phyloP scores from a whole-genome alignment of 805 yeast genomes.

The Yamadazyma phyllophila region DNA sequence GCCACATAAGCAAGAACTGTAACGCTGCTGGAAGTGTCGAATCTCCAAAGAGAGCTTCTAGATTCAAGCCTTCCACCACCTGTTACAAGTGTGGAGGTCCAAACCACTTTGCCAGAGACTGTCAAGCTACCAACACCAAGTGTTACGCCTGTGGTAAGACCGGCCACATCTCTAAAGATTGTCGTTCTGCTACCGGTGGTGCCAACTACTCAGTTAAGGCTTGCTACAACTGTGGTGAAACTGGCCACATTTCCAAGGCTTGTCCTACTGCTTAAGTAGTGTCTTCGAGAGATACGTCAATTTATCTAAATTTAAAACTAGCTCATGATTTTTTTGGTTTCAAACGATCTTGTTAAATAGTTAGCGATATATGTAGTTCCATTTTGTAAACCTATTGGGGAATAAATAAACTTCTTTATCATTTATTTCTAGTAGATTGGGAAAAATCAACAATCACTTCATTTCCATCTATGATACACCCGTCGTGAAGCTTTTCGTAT shows the following conservation, averaged over 20 bases:
- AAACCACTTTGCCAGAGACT: conserved; percentile 90
- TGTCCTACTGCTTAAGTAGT: conserved; percentile 39
- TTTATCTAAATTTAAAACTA: background rate
- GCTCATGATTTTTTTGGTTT: conserved; percentile 1
- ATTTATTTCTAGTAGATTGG: conserved; percentile 33
- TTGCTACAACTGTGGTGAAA: conserved; percentile 71
- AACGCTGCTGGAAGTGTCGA: conserved; percentile 30
- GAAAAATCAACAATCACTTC: conserved; percentile 67
- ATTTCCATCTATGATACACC: conserved; percentile 59
- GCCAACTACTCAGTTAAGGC: conserved; percentile 47
- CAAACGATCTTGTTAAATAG: conserved; percentile 1
- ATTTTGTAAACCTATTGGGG: background rate
- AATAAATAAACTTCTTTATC: background rate
- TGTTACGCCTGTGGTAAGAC: conserved; percentile 91
- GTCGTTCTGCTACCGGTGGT: conserved; percentile 55
- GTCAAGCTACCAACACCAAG: conserved; percentile 68
- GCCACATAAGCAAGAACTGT: conserved; percentile 83
- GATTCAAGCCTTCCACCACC: conserved; percentile 35
- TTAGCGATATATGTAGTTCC: conserved; percentile 2
- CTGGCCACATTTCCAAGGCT: conserved; percentile 87
- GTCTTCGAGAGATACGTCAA: background rate
- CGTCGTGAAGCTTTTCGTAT: conserved; percentile 55
- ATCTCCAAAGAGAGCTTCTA: conserved; percentile 26
- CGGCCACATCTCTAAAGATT: conserved; percentile 88
- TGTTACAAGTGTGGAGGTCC: conserved; percentile 93